Evolutionary conservation across 768 basidiomycete species (phyloP).

Genomic region (Trametes cingulata): DNA sequence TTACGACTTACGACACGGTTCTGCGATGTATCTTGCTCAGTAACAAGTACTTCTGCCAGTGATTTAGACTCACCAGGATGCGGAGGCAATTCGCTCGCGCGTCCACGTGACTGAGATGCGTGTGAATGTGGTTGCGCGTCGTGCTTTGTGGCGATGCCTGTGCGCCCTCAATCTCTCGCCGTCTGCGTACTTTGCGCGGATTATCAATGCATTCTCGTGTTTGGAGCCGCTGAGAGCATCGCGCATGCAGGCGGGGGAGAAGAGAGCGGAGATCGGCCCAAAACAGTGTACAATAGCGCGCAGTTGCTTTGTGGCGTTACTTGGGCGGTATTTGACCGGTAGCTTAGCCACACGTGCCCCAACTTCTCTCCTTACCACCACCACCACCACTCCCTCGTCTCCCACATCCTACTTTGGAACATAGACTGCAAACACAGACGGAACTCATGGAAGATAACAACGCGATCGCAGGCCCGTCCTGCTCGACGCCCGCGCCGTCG

Average conservation of each 20-base stretch:
- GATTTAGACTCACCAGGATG: too few species aligned
- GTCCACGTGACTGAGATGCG: not conserved
- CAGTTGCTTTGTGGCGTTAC: constrained; percentile 2
- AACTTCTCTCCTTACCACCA: constrained; percentile 3
- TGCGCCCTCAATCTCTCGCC: too few species aligned
- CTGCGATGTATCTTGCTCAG: not conserved
- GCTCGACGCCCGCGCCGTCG: constrained; percentile 15
- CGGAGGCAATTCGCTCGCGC: not conserved
- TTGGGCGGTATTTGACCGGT: constrained; percentile 8
- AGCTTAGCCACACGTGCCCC: constrained; percentile 9
- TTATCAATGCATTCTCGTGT: too few species aligned
- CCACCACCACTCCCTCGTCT: constrained; percentile 11
- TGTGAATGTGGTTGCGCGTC: not conserved
- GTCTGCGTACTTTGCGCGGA: too few species aligned
- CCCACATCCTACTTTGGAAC: not conserved
- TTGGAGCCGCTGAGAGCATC: too few species aligned
- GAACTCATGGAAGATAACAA: not conserved
- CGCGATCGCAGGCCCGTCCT: constrained; percentile 3
- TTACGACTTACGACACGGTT: not conserved
- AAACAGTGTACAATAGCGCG: constrained; percentile 1
- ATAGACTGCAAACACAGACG: not conserved
- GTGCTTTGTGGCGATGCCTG: not conserved
- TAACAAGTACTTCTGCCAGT: not conserved
- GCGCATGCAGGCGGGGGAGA: too few species aligned
- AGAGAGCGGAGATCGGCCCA: not conserved